These are phyloP conservation scores for Metschnikowia borealis DNA, from an alignment of 805 yeast genomes.

Conservation along the genomic window DNA sequence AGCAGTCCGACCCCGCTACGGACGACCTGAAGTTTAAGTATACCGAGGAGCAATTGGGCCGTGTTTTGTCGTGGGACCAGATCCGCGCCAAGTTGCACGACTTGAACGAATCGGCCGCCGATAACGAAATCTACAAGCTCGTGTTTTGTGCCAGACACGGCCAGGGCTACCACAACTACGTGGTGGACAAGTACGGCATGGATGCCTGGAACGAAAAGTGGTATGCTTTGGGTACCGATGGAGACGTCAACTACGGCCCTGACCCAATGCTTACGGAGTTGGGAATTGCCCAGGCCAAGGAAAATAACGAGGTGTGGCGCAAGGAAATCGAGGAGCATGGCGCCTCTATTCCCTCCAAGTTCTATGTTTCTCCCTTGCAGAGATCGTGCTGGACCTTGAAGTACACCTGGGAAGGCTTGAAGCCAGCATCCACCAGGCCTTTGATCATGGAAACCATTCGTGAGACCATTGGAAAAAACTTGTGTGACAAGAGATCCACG, in stretches of 20 bases:
- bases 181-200: slow-evolving; percentile 51
- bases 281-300: slow-evolving; percentile 55
- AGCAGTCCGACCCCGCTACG: slow-evolving; percentile 40
- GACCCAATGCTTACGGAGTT: slow-evolving; percentile 55
- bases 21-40: slow-evolving; percentile 47
- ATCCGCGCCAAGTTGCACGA: slow-evolving; percentile 27
- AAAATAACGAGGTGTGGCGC: slow-evolving; percentile 42
- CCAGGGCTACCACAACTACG: slow-evolving; percentile 62
- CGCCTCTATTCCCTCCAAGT: slow-evolving; percentile 53
- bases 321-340: slow-evolving; percentile 40
- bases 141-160: slow-evolving; percentile 63
- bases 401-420: slow-evolving; percentile 45
- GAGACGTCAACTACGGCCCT: slow-evolving; percentile 53
- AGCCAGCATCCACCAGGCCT: slow-evolving; percentile 18
- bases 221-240: slow-evolving; percentile 51
- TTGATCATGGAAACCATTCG: slow-evolving; percentile 46
- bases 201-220: slow-evolving; percentile 57
- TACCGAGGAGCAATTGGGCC: slow-evolving; percentile 42
- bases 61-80: slow-evolving; percentile 38
- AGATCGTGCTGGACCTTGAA: slow-evolving; percentile 56
- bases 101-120: slow-evolving; percentile 32
- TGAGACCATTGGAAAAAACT: slow-evolving; percentile 57
- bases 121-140: slow-evolving; percentile 44
- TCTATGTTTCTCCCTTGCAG: slow-evolving; percentile 61
- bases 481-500: slow-evolving; percentile 56